phyloP scores from a whole-genome alignment of 768 basidiomycete species.

The Mycena vitilis region DNA sequence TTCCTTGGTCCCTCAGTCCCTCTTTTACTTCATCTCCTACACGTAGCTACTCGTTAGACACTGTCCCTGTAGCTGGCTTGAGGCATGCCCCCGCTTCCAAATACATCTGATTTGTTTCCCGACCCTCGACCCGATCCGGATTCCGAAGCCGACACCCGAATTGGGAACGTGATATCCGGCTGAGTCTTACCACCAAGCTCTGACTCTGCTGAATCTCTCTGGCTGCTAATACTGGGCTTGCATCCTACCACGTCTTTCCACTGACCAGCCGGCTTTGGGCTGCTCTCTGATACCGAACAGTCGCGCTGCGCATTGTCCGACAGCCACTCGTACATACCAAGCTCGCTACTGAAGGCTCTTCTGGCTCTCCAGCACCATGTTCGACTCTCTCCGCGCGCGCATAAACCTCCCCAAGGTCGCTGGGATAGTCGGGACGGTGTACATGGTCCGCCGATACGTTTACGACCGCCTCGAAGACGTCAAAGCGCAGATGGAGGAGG shows the following conservation, averaged over 20 bases:
- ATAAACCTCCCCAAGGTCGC: slow-evolving; percentile 27
- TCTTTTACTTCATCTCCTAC: no score
- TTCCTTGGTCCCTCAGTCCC: no score
- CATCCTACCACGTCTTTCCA: neutral
- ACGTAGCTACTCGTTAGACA: no score
- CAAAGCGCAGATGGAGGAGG: slow-evolving; percentile 69
- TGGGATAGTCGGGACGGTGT: slow-evolving; percentile 62
- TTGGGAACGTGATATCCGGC: no score
- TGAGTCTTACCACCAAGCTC: no score
- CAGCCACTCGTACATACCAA: neutral
- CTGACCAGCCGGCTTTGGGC: neutral
- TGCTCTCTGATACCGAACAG: neutral
- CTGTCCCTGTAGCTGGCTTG: no score
- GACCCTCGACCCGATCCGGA: no score
- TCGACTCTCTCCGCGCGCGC: slow-evolving; percentile 32
- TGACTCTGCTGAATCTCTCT: no score
- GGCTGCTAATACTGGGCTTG: neutral
- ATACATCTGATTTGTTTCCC: no score
- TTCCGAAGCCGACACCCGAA: no score
- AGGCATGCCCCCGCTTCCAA: no score
- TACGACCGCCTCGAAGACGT: slow-evolving; percentile 72
- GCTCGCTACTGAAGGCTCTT: neutral
- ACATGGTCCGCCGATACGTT: slow-evolving; percentile 72
- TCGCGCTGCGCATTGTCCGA: neutral
- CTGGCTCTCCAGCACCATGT: slow-evolving; percentile 19